phyloP scores from a whole-genome alignment of 169 alveolate species.

The Perkinsus olseni region DNA sequence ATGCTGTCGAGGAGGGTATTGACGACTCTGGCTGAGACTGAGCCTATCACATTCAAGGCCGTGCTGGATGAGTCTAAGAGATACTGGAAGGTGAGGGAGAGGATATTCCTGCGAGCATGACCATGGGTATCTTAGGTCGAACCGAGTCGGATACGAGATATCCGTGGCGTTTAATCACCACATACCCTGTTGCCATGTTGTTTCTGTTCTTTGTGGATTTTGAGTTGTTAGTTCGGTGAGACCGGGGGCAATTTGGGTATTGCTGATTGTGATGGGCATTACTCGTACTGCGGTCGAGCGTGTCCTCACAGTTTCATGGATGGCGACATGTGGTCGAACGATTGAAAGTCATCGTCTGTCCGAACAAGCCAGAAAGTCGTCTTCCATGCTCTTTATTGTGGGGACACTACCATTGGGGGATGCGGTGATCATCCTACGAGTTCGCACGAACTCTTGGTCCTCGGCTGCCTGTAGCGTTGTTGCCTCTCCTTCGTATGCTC shows the following conservation, averaged over 20 bases:
- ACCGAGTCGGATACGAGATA: neutral
- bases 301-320: no score
- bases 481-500: neutral
- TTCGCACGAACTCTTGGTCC: neutral
- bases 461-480: neutral
- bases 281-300: no score
- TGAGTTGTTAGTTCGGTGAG: neutral
- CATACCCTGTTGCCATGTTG: neutral
- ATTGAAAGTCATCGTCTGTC: no score
- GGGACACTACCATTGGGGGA: neutral
- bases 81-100: neutral
- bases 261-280: no score
- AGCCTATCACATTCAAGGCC: conserved; percentile 27
- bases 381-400: no score
- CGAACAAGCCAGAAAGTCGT: no score
- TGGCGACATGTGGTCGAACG: no score
- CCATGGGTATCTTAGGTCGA: neutral
- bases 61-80: conserved; percentile 21
- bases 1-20: conserved; percentile 18
- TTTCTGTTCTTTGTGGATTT: neutral
- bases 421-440: neutral
- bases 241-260: neutral
- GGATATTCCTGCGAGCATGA: neutral
- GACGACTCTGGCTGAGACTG: conserved; percentile 27
- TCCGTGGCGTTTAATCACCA: neutral